A percentile compares a stretch with the other conserved stretches of the same genome.
Evolutionary conservation across 768 basidiomycete species (phyloP).

Genomic region (Chalciporus piperatus): DNA sequence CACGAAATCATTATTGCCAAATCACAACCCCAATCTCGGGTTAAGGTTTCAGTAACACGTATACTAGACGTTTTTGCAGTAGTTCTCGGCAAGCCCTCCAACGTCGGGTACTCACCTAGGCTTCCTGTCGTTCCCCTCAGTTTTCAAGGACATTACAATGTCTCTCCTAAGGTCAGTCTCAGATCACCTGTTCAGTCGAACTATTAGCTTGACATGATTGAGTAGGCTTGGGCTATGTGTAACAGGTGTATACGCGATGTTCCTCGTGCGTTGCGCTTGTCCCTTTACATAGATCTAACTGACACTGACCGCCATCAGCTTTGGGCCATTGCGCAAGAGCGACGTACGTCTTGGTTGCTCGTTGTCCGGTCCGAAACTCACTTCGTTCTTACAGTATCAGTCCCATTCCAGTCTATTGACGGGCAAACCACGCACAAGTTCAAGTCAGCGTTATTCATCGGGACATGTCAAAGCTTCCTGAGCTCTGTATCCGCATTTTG

Average conservation of each 20-base stretch:
- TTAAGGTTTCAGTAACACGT: constrained; percentile 25
- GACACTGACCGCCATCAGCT: constrained; percentile 42
- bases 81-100: neutral
- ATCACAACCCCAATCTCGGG: constrained; percentile 14
- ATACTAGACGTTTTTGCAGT: constrained; percentile 4
- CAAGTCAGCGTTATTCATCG: constrained; percentile 81
- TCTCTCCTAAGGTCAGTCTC: constrained; percentile 24
- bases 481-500: constrained; percentile 73
- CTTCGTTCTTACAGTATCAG: constrained; percentile 55
- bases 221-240: constrained; percentile 72
- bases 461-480: constrained; percentile 79
- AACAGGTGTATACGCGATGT: constrained; percentile 89
- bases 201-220: neutral
- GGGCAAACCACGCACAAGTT: constrained; percentile 67
- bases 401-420: constrained; percentile 74
- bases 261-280: constrained; percentile 57
- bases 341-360: constrained; percentile 49
- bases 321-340: constrained; percentile 94
- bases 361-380: neutral
- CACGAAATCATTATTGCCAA: constrained; percentile 1
- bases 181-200: neutral
- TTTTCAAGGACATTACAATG: constrained; percentile 13
- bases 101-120: neutral
- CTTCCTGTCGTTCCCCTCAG: neutral
- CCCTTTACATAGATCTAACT: neutral